Evolutionary conservation across 257 asterid genomes (phyloP), one percentile per base, ranked within the genome.

Genomic region (Cinchona pubescens): DNA sequence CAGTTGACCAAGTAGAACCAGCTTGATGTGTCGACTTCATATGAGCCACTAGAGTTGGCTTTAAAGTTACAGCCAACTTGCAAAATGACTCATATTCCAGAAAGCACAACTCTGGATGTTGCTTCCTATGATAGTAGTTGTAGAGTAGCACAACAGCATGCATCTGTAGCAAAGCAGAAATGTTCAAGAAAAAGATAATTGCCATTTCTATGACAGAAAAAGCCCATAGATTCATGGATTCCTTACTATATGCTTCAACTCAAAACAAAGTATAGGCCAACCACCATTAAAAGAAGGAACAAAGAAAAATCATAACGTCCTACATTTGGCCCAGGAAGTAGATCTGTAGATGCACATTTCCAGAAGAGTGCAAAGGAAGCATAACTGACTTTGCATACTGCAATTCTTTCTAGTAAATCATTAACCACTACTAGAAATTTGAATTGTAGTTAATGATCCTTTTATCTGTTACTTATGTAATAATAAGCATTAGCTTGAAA

Each of bases 131-230:
- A 81, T 87, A 92, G 82, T 89, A 92, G 84, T 92, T 92, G 92
- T 92, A 92, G 56, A 92, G 91, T 75, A 92, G 68, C 83, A 89
- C 97, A 78, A 90, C 92, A 34, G 95, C 93, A 72, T 84, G 96
- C 88, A 90, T 85, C 97, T 92, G 83, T 67, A 46, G 66, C 35
- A 75, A 68, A 35, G 30, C 68, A 77, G 34, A 69, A 21, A 45
- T 5, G 48, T 72, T 42, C 74, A 46, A 46, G 55, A 49, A 7
- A 38, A 35, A 61, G 73, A 43, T 29, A 45, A 13, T 29, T 32
- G 35, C 38, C n/a, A n/a, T n/a, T n/a, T n/a, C n/a, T 67, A 40
- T 16, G 35, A 42, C 29, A 61, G 49, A 25, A 45, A 45, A 45
- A 45, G 18, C 23, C 23, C 3, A 6, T 16, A 51, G n/a, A 51